A percentile compares a stretch with the other conserved stretches of the same genome.
phyloP scores from a whole-genome alignment of 2,329 filamentous ascomycete species.

The Epicoccum sorghinum region DNA sequence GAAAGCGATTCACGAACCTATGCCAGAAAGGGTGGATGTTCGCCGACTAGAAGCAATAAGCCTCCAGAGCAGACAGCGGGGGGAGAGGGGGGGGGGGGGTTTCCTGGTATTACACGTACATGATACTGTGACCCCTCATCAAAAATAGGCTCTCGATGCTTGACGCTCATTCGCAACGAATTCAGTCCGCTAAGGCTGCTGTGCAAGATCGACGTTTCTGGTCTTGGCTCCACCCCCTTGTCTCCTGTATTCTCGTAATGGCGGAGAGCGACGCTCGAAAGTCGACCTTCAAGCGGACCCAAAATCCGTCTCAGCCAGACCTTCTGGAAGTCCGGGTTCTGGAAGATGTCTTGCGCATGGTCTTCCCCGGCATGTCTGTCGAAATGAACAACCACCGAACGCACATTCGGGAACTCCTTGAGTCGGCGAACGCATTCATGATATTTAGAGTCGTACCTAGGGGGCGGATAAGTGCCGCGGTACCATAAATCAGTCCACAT shows the following conservation, averaged over 20 bases:
- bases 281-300: neutral
- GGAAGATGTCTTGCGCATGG: neutral
- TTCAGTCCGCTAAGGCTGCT: neutral
- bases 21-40: too few relatives aligned
- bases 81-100: too few relatives aligned
- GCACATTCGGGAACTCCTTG: neutral
- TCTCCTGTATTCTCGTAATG: neutral
- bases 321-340: neutral
- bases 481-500: neutral
- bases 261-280: neutral
- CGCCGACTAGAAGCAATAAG: too few relatives aligned
- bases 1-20: too few relatives aligned
- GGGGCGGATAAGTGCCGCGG: neutral
- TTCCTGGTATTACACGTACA: too few relatives aligned
- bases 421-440: neutral
- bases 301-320: neutral
- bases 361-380: neutral
- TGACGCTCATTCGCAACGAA: neutral
- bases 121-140: too few relatives aligned
- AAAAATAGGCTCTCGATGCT: neutral
- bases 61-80: too few relatives aligned
- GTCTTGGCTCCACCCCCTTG: neutral
- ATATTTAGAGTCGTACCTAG: neutral
- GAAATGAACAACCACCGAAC: neutral
- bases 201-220: neutral